A percentile compares a stretch with the other conserved stretches of the same genome.
Evolutionary conservation across 2,329 filamentous ascomycete species (phyloP).

Genomic region (Cladophialophora chaetospira): DNA sequence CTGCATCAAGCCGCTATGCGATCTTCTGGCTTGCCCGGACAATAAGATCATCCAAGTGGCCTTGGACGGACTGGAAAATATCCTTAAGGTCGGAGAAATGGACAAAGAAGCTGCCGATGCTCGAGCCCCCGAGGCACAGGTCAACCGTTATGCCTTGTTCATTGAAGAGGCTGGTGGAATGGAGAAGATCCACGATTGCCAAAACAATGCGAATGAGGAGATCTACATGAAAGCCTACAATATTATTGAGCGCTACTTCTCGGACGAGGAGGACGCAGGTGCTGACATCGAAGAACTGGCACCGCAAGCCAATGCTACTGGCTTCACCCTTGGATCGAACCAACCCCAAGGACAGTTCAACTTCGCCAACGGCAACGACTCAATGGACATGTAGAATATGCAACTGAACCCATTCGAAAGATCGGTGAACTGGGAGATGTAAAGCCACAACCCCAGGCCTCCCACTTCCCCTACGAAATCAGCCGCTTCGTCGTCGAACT

Average conservation of each 20-base stretch:
- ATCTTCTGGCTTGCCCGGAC: slow-evolving; percentile 91
- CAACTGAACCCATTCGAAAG: neutral
- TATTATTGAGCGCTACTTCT: slow-evolving; percentile 99
- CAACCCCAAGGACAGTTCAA: slow-evolving; percentile 84
- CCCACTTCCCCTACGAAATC: neutral
- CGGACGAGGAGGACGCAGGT: slow-evolving; percentile 85
- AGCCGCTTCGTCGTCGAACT: slow-evolving; percentile 1
- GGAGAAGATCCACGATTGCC: slow-evolving; percentile 99
- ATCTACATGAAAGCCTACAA: slow-evolving; percentile 99
- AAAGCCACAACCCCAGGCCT: neutral
- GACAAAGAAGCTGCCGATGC: slow-evolving; percentile 88
- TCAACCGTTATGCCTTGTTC: slow-evolving; percentile 97
- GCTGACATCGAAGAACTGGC: slow-evolving; percentile 79
- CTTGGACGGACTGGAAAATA: slow-evolving; percentile 96
- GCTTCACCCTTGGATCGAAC: slow-evolving; percentile 67
- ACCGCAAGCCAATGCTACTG: slow-evolving; percentile 70
- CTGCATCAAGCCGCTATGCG: slow-evolving; percentile 96
- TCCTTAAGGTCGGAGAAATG: slow-evolving; percentile 98
- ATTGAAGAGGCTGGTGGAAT: slow-evolving; percentile 98
- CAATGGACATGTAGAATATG: slow-evolving; percentile 69
- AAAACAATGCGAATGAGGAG: slow-evolving; percentile 99
- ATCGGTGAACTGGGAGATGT: neutral
- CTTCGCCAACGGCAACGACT: slow-evolving; percentile 75
- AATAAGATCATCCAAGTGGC: slow-evolving; percentile 99
- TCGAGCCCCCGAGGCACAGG: slow-evolving; percentile 64